A percentile compares a stretch with the other conserved stretches of the same genome.
phyloP scores from a whole-genome alignment of 2,329 filamentous ascomycete species.

The Botrytis squamosa region DNA sequence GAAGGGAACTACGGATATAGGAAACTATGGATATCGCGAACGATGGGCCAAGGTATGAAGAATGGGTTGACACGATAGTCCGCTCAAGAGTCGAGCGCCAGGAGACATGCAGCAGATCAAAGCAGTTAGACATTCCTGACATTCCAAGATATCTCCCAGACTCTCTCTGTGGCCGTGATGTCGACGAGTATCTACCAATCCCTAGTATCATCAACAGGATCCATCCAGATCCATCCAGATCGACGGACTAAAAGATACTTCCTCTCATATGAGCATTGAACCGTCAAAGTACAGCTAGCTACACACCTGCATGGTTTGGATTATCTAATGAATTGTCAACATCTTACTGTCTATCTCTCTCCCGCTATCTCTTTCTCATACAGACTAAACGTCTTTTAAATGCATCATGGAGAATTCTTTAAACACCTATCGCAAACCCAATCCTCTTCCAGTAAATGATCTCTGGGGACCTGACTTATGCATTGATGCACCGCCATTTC shows the following conservation, averaged over 20 bases:
- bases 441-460: constrained; percentile 5
- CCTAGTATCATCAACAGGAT: neutral
- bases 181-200: neutral
- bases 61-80: neutral
- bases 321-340: neutral
- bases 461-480: constrained; percentile 11
- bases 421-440: neutral
- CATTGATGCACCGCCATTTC: constrained; percentile 14
- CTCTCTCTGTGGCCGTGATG: neutral
- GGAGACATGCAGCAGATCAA: neutral
- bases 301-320: neutral
- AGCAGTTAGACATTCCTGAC: neutral
- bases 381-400: neutral
- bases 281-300: neutral
- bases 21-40: neutral
- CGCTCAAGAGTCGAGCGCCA: neutral
- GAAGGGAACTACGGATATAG: neutral
- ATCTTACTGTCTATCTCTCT: neutral
- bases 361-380: neutral
- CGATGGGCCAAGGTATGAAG: neutral
- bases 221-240: neutral
- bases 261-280: neutral
- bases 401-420: neutral
- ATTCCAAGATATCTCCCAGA: neutral
- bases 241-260: neutral